Evolutionary conservation across 345 rosid genomes (phyloP), one percentile per base, ranked within the genome.

Genomic region (Salix brachista): DNA sequence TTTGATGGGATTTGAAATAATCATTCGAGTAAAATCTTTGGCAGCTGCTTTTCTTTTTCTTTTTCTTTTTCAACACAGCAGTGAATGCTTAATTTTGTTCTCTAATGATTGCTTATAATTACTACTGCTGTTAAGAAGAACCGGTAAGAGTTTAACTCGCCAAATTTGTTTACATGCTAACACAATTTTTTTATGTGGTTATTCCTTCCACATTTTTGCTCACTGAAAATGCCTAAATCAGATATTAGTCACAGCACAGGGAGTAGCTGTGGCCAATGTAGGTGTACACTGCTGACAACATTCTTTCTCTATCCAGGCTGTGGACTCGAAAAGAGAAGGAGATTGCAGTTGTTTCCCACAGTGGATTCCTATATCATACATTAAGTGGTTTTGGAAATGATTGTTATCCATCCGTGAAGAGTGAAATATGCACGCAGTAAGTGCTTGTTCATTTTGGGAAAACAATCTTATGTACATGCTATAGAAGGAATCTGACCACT

Each of bases 341-440:
- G 86, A 93, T 93, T 67, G 96, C 92, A 4, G 84, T 90, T 75
- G 98, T 93, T 72, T 84, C 89, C 70, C 98, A 93, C 82, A 86
- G 96, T 37, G 90, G 87, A 5, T 89, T 90, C 85, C 83, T 93
- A 79, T 85, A 77, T 69, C 88, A 89, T 4, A 84, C 86, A 12
- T 67, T 93, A 61, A 85, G 84, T 78, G 77, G 83, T 62, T 91
- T 90, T 44, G 93, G 92, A 66, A 85, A 81, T 32, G 90, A 86
- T 72, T 83, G 89, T 72, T 85, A 80, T 79, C 81, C 88, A 46
- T 67, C 82, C 6, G 79, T 92, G 60, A 89, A 88, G 82, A 68
- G 60, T 68, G 94, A 89, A 82, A 83, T 87, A 46, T 83, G 89
- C 85, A 85, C 75, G 65, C 83, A 81, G 96, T 90, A 83, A 90